Conservation (phyloP, 768 basidiomycete genomes). For the Mycena maculata region DNA sequence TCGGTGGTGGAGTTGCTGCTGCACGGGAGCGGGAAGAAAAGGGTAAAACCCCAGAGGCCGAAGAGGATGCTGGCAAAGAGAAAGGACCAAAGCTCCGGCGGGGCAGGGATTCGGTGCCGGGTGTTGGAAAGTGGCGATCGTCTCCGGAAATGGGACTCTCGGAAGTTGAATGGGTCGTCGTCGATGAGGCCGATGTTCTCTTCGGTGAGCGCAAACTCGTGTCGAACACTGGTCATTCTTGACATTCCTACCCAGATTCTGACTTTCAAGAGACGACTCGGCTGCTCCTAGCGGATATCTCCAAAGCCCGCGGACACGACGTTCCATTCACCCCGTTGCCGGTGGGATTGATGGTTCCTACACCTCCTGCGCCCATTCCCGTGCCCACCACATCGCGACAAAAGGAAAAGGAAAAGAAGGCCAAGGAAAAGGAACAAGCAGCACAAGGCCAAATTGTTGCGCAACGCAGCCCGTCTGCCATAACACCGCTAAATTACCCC, state of each 20-base stretch:
- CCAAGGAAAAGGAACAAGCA: slow-evolving; percentile 8
- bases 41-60: slow-evolving; percentile 58
- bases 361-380: slow-evolving; percentile 22
- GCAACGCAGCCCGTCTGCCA: slow-evolving; percentile 12
- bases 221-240: neutral
- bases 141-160: slow-evolving; percentile 71
- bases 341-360: slow-evolving; percentile 39
- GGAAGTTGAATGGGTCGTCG: slow-evolving; percentile 87
- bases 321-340: slow-evolving; percentile 47
- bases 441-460: slow-evolving; percentile 6
- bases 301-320: slow-evolving; percentile 65
- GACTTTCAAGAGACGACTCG: slow-evolving; percentile 86
- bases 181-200: slow-evolving; percentile 93
- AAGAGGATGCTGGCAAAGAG: slow-evolving; percentile 45
- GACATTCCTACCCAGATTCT: slow-evolving; percentile 61
- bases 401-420: slow-evolving; percentile 26
- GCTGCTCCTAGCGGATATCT: slow-evolving; percentile 76
- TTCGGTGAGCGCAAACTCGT: slow-evolving; percentile 68
- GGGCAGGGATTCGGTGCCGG: slow-evolving; percentile 49
- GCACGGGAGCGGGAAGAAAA: slow-evolving; percentile 67
- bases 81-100: slow-evolving; percentile 43
- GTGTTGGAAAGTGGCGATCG: slow-evolving; percentile 55
- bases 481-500: slow-evolving; percentile 64
- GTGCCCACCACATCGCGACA: slow-evolving; percentile 26
- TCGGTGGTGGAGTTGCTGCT: slow-evolving; percentile 67